Evolutionary conservation across 2,329 filamentous ascomycete species (phyloP), one percentile per base, ranked within the genome.

Genomic region (Microsporum canis): DNA sequence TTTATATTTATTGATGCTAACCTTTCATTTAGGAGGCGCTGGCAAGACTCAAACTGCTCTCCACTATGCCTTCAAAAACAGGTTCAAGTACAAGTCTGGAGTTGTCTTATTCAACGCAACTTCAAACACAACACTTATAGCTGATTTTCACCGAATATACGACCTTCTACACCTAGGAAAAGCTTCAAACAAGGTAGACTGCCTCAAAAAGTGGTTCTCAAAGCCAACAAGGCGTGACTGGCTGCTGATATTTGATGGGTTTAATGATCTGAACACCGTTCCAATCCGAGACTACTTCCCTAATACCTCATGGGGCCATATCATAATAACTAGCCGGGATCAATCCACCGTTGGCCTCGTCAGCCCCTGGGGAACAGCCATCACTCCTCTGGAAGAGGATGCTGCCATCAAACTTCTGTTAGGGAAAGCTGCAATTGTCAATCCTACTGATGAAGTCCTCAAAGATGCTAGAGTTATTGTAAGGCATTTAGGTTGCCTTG

Each of bases 161-260:
- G 58, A 60, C 29, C 58, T 62, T 31, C 23, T 59, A 5, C 34
- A 45, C 31, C 38, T 53, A 8, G 41, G 27, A 29, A 53, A 38
- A 10, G 23, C 58, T 38, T n/a, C 58, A 36, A 41, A 60, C 31
- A 57, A 57, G 47, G 38, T 60, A 23, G 45, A 45, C 14, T 34
- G 17, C 12, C 43, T 62, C 14, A 60, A 59, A 41, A 29, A 61
- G 41, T 65, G 62, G 60, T 53, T 65, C 23, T 39, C 59, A 4
- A 49, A 56, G 27, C 60, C 51, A 34, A 56, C 58, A 39, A 62
- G 62, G 31, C 39, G 31, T 12, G 62, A 65, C 31, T 68, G 66
- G 66, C 60, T 68, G 6, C 61, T 68, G 55, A 59, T 68, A 31
- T 62, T 67, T 55, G 66, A 68, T 56, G 65, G 64, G 47, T 60